Conservation (phyloP, 768 basidiomycete species). For the Mycena capillaripes region DNA sequence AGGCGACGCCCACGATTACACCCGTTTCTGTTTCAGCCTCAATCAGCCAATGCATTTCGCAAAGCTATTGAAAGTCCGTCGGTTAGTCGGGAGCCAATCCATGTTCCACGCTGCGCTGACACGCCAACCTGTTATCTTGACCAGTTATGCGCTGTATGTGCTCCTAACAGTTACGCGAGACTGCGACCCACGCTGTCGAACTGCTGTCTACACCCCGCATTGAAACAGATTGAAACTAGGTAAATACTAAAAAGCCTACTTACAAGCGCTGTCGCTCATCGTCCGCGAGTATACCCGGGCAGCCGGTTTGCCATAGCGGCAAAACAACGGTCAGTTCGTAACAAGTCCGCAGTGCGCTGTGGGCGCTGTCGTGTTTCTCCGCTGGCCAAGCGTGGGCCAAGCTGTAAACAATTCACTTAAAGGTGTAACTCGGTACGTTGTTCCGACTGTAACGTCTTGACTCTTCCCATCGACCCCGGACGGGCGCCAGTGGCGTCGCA, state of each 20-base stretch:
- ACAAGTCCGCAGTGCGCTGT: too few relatives aligned
- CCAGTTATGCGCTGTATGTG: background rate
- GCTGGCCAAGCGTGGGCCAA: background rate
- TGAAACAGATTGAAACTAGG: too few relatives aligned
- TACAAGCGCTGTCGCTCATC: background rate
- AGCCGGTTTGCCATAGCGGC: background rate
- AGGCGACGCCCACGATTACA: background rate
- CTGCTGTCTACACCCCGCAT: too few relatives aligned
- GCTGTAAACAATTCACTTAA: background rate
- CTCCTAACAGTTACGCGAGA: background rate
- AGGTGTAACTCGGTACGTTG: background rate
- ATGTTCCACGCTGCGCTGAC: background rate
- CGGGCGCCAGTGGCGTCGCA: background rate
- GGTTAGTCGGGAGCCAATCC: constrained; percentile 1
- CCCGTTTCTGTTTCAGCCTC: constrained; percentile 7
- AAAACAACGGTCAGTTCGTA: background rate
- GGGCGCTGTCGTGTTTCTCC: too few relatives aligned
- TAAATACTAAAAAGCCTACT: background rate
- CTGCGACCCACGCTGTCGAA: constrained; percentile 19
- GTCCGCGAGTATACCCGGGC: too few relatives aligned
- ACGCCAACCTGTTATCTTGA: constrained; percentile 6
- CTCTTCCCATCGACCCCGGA: background rate
- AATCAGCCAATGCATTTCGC: background rate
- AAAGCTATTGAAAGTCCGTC: background rate
- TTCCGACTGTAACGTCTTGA: background rate